Base-by-base conservation (phyloP, 192 early-diverging fungal genomes). In the Coemansia sp. region DNA sequence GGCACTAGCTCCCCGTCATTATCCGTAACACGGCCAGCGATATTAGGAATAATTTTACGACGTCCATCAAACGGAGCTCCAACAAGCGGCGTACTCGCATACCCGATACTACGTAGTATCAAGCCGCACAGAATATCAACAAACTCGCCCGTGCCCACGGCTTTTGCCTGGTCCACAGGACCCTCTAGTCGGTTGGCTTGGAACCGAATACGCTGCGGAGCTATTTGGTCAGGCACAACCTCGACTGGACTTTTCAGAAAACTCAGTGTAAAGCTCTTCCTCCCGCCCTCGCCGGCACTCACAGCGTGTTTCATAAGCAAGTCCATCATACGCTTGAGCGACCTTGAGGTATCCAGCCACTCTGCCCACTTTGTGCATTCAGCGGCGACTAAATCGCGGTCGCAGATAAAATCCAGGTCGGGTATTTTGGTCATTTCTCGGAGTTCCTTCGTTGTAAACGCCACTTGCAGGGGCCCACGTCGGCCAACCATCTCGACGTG, bases 391-490 rank as follows among this genome's bases (percentile, higher is more conserved):
- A 92, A 73, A 5, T 68, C 73, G 7, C 64, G n/a, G 71, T 98
- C 93, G 63, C 89, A 86, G 46, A 84, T 54, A 40, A 95, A 91
- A 15, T 66, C 66, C 12, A 90, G 85, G 33, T 76, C 76, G 2
- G 92, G 91, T 33, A 98, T 67, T 16, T 88, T 79, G 49, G 94
- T 86, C 91, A 97, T 94, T 72, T 99, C 97, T 13, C 97, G 90
- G 18, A 99, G 84, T 63, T 99, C 97, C 76, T 99, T 99, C 16
- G 96, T 87, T 0, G 97, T 99, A 77, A 99, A 97, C 16, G 95
- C 85, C 34, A 93, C 94, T 84, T 99, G 94, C 16, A 95, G 67
- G 1, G 95, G 96, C 0, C 97, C 97, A n/a, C 97, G 90, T 13
- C 97, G 85, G 2, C 93, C 96, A 22, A 98, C 85, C 46, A 99